Percentiles rank a stretch among this genome's conserved stretches.
phyloP scores from a whole-genome alignment of 805 yeast species.

The Metschnikowia drakensbergensis region DNA sequence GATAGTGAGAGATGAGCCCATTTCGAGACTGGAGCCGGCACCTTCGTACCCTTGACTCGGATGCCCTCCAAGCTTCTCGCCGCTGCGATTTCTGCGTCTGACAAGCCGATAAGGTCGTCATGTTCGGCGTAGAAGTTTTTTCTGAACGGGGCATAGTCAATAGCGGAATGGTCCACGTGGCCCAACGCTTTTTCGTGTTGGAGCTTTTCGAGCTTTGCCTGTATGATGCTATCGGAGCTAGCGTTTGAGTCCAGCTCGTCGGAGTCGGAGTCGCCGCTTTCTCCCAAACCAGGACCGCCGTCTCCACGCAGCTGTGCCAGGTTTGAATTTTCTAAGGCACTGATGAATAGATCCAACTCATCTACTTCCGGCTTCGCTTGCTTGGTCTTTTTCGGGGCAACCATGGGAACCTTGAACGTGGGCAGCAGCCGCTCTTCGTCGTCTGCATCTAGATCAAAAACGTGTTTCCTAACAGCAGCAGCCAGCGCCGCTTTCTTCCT shows the following conservation, averaged over 20 bases:
- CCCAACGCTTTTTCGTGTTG: slow-evolving; percentile 51
- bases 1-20: slow-evolving; percentile 87
- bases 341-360: slow-evolving; percentile 27
- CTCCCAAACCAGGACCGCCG: slow-evolving; percentile 8
- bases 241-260: not conserved
- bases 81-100: slow-evolving; percentile 53
- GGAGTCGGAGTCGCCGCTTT: slow-evolving; percentile 25
- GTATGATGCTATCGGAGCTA: slow-evolving; percentile 24
- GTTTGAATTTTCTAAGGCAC: slow-evolving; percentile 3
- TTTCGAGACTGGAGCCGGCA: slow-evolving; percentile 62
- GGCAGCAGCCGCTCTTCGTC: slow-evolving; percentile 20
- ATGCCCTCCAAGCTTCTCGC: slow-evolving; percentile 62
- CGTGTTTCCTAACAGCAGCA: not conserved
- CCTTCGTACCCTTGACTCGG: slow-evolving; percentile 53
- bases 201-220: slow-evolving; percentile 37
- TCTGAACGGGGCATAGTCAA: slow-evolving; percentile 50
- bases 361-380: slow-evolving; percentile 9
- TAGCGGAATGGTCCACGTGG: slow-evolving; percentile 41
- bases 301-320: not conserved
- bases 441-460: slow-evolving; percentile 25
- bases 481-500: not conserved
- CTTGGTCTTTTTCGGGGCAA: not conserved
- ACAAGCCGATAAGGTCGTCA: slow-evolving; percentile 44
- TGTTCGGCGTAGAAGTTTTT: slow-evolving; percentile 64
- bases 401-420: slow-evolving; percentile 22